Percentiles rank a stretch among this genome's conserved stretches.
Conservation (phyloP, 1,139 yeast species). For the Pichia cactophila region DNA sequence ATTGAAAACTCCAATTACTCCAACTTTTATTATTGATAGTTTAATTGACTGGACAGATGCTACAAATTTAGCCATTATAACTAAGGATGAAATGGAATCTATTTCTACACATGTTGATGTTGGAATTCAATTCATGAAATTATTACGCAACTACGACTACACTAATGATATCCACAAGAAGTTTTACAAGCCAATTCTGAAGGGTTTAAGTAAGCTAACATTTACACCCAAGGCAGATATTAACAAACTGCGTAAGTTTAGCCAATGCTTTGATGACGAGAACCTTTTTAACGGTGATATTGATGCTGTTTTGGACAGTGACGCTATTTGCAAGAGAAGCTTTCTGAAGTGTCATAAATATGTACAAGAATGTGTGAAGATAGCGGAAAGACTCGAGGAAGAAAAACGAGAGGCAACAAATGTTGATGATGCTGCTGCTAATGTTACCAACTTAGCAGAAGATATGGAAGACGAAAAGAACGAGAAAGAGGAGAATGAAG, state of each 20-base stretch:
- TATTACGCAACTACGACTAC: constrained; percentile 29
- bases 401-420: neutral
- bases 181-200: constrained; percentile 49
- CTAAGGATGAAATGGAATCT: constrained; percentile 33
- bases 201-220: constrained; percentile 44
- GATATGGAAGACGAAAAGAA: neutral
- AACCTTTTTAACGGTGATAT: constrained; percentile 24
- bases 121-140: constrained; percentile 47
- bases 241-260: constrained; percentile 21
- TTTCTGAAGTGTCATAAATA: constrained; percentile 19
- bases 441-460: neutral
- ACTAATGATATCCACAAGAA: constrained; percentile 28
- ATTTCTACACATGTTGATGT: constrained; percentile 53
- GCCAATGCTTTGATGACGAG: constrained; percentile 18
- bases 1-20: constrained; percentile 34
- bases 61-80: constrained; percentile 48
- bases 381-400: constrained; percentile 14
- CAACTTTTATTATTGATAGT: constrained; percentile 64
- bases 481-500: neutral
- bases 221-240: constrained; percentile 30
- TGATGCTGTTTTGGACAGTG: constrained; percentile 19
- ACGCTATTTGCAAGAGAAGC: constrained; percentile 17
- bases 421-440: neutral
- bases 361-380: constrained; percentile 20
- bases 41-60: constrained; percentile 87